A percentile compares a stretch with the other conserved stretches of the same genome.
phyloP scores from a whole-genome alignment of 169 alveolate species.

The Plasmodium knowlesi region DNA sequence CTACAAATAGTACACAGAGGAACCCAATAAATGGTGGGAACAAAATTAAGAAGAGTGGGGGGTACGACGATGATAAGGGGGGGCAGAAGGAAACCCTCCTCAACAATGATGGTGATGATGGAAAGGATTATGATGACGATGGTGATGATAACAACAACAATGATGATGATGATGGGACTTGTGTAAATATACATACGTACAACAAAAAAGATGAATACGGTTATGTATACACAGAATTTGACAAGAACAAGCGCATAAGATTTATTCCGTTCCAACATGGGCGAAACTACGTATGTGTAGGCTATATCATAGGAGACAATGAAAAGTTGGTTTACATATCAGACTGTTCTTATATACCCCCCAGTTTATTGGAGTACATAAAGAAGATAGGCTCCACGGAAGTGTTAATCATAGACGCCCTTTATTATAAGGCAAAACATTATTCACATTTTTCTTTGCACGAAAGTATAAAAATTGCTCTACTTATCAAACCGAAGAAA shows the following conservation, averaged over 20 bases:
- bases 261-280: constrained; percentile 73
- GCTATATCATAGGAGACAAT: constrained; percentile 64
- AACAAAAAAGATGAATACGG: constrained; percentile 67
- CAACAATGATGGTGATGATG: too few relatives aligned
- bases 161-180: neutral
- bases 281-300: constrained; percentile 41
- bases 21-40: neutral
- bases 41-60: neutral
- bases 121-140: neutral
- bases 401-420: constrained; percentile 60
- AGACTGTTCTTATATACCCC: constrained; percentile 48
- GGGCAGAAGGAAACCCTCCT: too few relatives aligned
- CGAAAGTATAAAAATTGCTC: constrained; percentile 56
- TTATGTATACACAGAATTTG: constrained; percentile 40
- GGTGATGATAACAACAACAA: neutral
- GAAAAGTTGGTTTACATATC: constrained; percentile 52
- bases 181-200: constrained; percentile 57
- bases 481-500: constrained; percentile 55
- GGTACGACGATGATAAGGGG: neutral
- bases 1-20: neutral
- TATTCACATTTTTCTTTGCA: constrained; percentile 65
- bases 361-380: constrained; percentile 36
- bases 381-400: constrained; percentile 45
- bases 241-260: constrained; percentile 38
- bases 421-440: constrained; percentile 52